Evolutionary conservation across 2,329 filamentous ascomycete species (phyloP), one percentile per base, ranked within the genome.

Genomic region (Fusarium globosum): DNA sequence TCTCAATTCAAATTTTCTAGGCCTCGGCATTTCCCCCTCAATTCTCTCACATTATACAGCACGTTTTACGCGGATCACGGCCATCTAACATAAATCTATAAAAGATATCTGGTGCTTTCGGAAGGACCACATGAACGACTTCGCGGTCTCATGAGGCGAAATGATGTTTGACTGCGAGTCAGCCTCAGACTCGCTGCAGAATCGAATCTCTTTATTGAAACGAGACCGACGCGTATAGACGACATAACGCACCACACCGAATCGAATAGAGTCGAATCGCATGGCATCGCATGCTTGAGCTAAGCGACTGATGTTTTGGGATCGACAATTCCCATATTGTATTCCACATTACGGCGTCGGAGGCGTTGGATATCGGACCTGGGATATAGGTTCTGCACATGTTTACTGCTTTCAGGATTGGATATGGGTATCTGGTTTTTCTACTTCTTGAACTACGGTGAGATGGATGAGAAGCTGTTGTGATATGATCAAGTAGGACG

Each of bases 341-440:
- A 76, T 65, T 71, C 58, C 64, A 76, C 65, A 68, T 55, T 65
- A 75, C 53, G 75, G 75, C 63, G 75, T 69, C 48, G 45, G 59
- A 53, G 75, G 75, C 64, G 67, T 77, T 77, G 69, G 65, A 53
- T 53, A 65, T 62, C 46, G 67, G 69, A 69, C 65, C 71, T 71
- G 58, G 59, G 65, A 69, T 49, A 45, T 53, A 74, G 75, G 68
- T 73, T 30, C 68, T 55, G 49, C 59, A 65, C 48, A 59, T 69
- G 38, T 59, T 75, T 57, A 46, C 61, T 61, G 36, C 69, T 56
- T 62, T 66, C 28, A 43, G 28, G 43, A 23, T 49, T 56, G 53
- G 49, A 23, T 41, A 57, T 20, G 57, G 42, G 21, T 55, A 41
- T 66, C 28, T 30, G 28, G 28, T 57, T 60, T 26, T 49, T 39